Base-by-base conservation (phyloP, 352 stramenopile genomes). In the Globisporangium recalcitrans region DNA sequence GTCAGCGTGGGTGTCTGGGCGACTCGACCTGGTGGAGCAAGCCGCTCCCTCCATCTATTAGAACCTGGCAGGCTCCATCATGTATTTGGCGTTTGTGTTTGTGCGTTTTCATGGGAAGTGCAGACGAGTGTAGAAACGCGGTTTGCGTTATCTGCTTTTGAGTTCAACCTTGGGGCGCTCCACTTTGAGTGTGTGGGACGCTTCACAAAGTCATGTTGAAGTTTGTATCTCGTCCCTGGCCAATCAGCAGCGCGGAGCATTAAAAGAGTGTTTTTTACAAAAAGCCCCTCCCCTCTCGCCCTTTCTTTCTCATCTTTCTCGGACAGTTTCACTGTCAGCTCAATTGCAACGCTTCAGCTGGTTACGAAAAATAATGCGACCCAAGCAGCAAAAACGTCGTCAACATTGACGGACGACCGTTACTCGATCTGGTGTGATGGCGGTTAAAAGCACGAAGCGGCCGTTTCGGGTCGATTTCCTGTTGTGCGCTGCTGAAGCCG, bases 161-260 rank as follows among this genome's bases (percentile, higher is more conserved):
- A n/a, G n/a, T n/a, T n/a, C n/a, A n/a, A n/a, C n/a, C n/a, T n/a
- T n/a, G n/a, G n/a, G n/a, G n/a, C n/a, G n/a, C n/a, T n/a, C n/a
- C n/a, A n/a, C n/a, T n/a, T n/a, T n/a, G n/a, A n/a, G n/a, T n/a
- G n/a, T n/a, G n/a, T n/a, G n/a, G n/a, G n/a, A n/a, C n/a, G n/a
- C n/a, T n/a, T n/a, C 27, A 44, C 16, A 44, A 44, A 44, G 27
- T 26, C n/a, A 44, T 57, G 29, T 57, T 57, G 51, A 57, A 65
- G 66, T 52, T 59, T 61, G 32, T 54, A 53, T 7, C 19, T 14
- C 10, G 16, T 46, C 19, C 22, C 34, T 27, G 32, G 21, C 52
- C 52, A 59, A 59, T 59, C 52, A 59, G 52, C 34, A 27, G 11
- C 32, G 52, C 32, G 32, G 21, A 48, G 22, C n/a, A 29, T 36